Evolutionary conservation across 1,284 basidiomycete species (phyloP).

Genomic region (Cutaneotrichosporon arboriforme): DNA sequence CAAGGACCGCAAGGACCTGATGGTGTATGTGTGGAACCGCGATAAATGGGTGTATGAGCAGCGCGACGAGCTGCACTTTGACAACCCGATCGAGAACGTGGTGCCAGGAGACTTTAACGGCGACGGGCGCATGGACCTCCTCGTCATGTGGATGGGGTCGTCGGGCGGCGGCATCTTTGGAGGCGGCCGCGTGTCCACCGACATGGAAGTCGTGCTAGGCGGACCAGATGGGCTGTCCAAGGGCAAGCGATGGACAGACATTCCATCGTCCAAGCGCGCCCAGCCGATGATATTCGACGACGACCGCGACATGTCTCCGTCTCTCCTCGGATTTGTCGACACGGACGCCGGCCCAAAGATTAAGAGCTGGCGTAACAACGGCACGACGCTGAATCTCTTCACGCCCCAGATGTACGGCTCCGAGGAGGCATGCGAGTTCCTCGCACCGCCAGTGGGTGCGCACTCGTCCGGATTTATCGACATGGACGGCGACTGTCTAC

Average conservation of each 20-base stretch:
- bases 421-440: constrained; percentile 59
- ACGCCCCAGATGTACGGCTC: constrained; percentile 2
- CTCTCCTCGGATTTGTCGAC: constrained; percentile 66
- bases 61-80: constrained; percentile 53
- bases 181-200: constrained; percentile 47
- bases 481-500: constrained; percentile 80
- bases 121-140: constrained; percentile 80
- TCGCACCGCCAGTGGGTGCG: constrained; percentile 55
- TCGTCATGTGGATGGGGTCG: constrained; percentile 65
- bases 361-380: constrained; percentile 20
- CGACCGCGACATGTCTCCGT: constrained; percentile 80
- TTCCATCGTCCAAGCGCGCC: constrained; percentile 23
- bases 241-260: constrained; percentile 19
- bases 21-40: constrained; percentile 78
- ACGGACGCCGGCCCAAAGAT: not conserved
- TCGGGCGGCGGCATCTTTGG: constrained; percentile 50
- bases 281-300: constrained; percentile 85
- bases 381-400: constrained; percentile 18
- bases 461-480: constrained; percentile 96
- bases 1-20: constrained; percentile 64
- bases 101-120: constrained; percentile 90
- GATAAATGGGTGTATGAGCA: constrained; percentile 48
- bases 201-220: constrained; percentile 62
- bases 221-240: constrained; percentile 58
- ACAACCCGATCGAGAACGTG: constrained; percentile 56